Conservation (phyloP, 2,329 filamentous ascomycete species). For the Fusarium coicis region DNA sequence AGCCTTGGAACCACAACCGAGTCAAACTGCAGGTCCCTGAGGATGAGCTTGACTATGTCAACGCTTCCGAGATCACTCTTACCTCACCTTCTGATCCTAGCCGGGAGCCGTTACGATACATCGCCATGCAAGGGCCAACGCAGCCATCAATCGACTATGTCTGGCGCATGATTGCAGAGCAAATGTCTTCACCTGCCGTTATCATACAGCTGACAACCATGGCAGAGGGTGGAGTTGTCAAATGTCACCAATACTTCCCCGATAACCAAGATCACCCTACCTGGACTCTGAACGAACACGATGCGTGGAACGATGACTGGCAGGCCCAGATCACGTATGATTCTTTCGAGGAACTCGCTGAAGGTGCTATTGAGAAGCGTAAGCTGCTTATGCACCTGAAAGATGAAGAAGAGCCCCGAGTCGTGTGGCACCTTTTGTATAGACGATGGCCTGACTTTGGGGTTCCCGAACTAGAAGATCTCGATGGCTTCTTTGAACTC, state of each 20-base stretch:
- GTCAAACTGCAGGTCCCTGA: conserved; percentile 82
- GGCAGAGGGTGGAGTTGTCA: conserved; percentile 79
- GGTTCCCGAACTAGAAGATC: conserved; percentile 76
- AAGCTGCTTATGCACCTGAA: conserved; percentile 71
- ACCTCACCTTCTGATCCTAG: conserved; percentile 53
- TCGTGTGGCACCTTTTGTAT: conserved; percentile 87
- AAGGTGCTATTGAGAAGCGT: conserved; percentile 76
- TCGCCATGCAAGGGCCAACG: conserved; percentile 94
- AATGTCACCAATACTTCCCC: conserved; percentile 92
- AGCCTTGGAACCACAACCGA: conserved; percentile 88
- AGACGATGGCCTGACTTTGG: conserved; percentile 91
- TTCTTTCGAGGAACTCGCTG: conserved; percentile 63
- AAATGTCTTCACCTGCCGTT: conserved; percentile 76
- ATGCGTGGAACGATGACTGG: conserved; percentile 75
- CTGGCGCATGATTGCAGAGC: conserved; percentile 95
- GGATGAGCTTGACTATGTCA: conserved; percentile 81
- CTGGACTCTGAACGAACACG: conserved; percentile 68
- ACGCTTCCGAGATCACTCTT: conserved; percentile 78
- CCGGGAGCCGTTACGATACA: conserved; percentile 70
- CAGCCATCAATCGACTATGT: conserved; percentile 79
- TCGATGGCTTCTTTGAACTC: conserved; percentile 74
- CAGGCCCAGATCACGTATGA: conserved; percentile 76
- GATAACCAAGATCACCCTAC: conserved; percentile 62
- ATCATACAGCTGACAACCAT: conserved; percentile 96
- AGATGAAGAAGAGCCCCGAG: conserved; percentile 60